Base-by-base conservation (phyloP, 2,329 filamentous ascomycete species). In the Lasiodiplodia sp. region DNA sequence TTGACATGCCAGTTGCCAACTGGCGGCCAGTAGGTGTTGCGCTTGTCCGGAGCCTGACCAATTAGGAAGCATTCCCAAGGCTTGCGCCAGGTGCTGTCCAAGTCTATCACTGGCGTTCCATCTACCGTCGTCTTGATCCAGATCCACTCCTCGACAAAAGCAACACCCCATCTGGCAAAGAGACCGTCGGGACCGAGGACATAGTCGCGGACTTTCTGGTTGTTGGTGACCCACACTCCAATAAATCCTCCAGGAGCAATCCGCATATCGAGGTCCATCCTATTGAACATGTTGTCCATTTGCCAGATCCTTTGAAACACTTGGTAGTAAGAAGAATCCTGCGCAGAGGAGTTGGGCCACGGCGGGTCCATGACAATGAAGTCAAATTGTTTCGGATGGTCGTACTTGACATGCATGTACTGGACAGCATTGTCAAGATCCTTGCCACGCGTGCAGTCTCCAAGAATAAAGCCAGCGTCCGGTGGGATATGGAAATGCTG, bases 171-270 rank as follows among this genome's bases (percentile, higher is more conserved):
- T 40, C 82, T 78, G 7, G 86, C 84, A 71, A 94, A 91, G 2
- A 94, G 71, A 1, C 89, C 89, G 2, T 81, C 77, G 0, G 84
- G 82, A 53, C 75, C 85, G 0, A 93, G 79, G 21, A 85, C 84
- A 25, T 86, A 78, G 2, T 88, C 82, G 25, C 87, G 81, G 16
- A 87, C 75, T 21, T 83, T 82, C 2, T 85, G 79, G 71, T 89
- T 92, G 78, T 95, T 95, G 62, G 92, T 95, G 68, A 94, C 85
- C 92, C 92, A 95, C 23, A 95, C 80, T 21, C 86, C 91, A 0
- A 94, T 86, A 0, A 92, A 78, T 3, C 73, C 76, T 51, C 77
- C 75, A 68, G 75, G 75, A 66, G 75, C 75, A 11, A 79, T 71
- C 71, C 76, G 76, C 44, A 67, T 75, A 16, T 86, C 79, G 2